A percentile compares a stretch with the other conserved stretches of the same genome.
Conservation (phyloP, 73 alveolate genomes). For the Breviolum minutum region DNA sequence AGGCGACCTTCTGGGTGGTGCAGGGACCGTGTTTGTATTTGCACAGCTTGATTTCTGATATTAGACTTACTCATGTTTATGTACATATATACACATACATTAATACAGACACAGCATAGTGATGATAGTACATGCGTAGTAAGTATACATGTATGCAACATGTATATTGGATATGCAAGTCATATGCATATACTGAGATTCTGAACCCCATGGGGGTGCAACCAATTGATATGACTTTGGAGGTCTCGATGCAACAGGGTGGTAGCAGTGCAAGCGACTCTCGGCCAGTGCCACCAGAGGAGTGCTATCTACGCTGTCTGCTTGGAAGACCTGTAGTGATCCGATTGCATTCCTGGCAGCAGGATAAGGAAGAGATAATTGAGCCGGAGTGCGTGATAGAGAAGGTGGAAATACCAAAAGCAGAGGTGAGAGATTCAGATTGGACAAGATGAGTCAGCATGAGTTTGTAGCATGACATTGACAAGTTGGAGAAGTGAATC, state of each 20-base stretch:
- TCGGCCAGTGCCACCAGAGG: conserved; percentile 15
- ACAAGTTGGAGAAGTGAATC: neutral
- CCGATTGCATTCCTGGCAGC: neutral
- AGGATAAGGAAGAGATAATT: too few relatives aligned
- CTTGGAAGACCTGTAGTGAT: neutral
- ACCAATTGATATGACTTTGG: neutral
- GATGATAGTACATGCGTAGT: too few relatives aligned
- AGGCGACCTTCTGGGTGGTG: too few relatives aligned
- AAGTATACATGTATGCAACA: neutral
- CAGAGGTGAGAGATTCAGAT: too few relatives aligned
- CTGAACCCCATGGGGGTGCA: neutral
- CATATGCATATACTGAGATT: neutral
- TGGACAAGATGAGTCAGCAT: neutral
- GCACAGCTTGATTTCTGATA: neutral
- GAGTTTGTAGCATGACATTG: neutral
- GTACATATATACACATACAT: too few relatives aligned
- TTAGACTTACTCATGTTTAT: neutral
- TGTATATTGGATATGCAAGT: neutral
- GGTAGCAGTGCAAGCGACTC: conserved; percentile 50
- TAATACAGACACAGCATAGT: neutral
- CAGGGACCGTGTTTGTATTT: neutral
- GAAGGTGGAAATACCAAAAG: too few relatives aligned
- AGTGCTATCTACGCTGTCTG: too few relatives aligned
- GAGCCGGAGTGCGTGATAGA: too few relatives aligned
- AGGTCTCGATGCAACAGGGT: conserved; percentile 53